These are phyloP conservation scores for Nakazawaea peltata DNA, from an alignment of 805 yeast genomes.

Conservation along the genomic window DNA sequence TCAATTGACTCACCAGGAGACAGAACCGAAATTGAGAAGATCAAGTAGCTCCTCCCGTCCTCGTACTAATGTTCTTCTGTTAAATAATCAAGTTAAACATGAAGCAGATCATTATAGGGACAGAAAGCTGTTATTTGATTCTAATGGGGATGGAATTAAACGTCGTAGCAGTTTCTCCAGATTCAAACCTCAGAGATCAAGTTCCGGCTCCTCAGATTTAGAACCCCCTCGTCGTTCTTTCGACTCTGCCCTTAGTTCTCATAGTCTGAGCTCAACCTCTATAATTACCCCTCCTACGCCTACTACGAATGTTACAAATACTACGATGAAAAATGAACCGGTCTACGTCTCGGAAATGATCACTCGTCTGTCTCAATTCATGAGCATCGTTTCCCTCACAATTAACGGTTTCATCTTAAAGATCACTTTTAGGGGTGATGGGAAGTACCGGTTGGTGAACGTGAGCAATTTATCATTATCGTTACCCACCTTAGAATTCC, in stretches of 20 bases:
- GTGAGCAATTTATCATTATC: conserved; percentile 64
- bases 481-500: conserved; percentile 53
- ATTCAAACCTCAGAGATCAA: background rate
- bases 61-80: conserved; percentile 5
- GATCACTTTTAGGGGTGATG: conserved; percentile 72
- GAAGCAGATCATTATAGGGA: conserved; percentile 21
- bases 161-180: too few relatives aligned
- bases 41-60: background rate
- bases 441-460: conserved; percentile 60
- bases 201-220: background rate
- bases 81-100: conserved; percentile 7
- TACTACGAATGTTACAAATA: conserved; percentile 5
- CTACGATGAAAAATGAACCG: conserved; percentile 12
- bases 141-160: background rate
- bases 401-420: conserved; percentile 45
- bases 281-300: conserved; percentile 6
- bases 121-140: background rate
- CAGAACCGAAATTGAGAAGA: too few relatives aligned
- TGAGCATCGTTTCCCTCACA: conserved; percentile 55
- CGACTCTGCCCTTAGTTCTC: background rate
- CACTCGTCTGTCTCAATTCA: conserved; percentile 61
- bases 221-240: background rate
- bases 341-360: conserved; percentile 58
- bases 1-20: too few relatives aligned
- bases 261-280: conserved; percentile 2